Percentiles rank a stretch among this genome's conserved stretches.
These are phyloP conservation scores for Dendrobium catenatum DNA, from an alignment of 106 monocot species.

Conservation along the genomic window DNA sequence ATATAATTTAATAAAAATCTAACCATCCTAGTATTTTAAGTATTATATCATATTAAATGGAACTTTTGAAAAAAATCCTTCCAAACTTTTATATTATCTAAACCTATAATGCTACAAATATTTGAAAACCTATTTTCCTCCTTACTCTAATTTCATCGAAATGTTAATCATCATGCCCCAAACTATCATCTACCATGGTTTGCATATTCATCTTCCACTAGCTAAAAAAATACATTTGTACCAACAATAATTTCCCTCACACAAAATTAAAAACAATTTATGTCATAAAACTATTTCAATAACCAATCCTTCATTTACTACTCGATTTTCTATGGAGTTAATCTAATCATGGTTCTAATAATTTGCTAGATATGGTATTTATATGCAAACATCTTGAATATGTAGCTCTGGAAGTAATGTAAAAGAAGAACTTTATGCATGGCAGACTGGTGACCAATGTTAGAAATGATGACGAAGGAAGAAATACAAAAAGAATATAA, in stretches of 20 bases:
- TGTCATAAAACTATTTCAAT: not conserved
- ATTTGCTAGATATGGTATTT: not conserved
- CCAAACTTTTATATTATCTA: too few species aligned
- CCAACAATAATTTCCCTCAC: not conserved
- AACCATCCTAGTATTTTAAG: not conserved
- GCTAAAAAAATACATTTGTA: not conserved
- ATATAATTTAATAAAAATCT: not conserved
- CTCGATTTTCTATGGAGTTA: not conserved
- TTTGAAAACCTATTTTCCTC: too few species aligned
- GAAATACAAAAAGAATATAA: not conserved
- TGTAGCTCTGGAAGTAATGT: not conserved
- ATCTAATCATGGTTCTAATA: not conserved
- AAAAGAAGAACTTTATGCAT: not conserved
- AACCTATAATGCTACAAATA: too few species aligned
- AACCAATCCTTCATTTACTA: not conserved
- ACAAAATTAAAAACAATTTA: not conserved
- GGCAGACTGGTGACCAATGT: not conserved
- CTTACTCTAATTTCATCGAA: too few species aligned
- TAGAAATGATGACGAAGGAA: not conserved
- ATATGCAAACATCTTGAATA: not conserved
- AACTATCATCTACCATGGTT: too few species aligned
- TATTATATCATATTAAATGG: too few species aligned
- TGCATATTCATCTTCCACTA: too few species aligned
- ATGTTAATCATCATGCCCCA: too few species aligned
- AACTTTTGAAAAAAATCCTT: too few species aligned